Conservation (phyloP, 2,329 filamentous ascomycete species). For the Arachnomyces sp. region DNA sequence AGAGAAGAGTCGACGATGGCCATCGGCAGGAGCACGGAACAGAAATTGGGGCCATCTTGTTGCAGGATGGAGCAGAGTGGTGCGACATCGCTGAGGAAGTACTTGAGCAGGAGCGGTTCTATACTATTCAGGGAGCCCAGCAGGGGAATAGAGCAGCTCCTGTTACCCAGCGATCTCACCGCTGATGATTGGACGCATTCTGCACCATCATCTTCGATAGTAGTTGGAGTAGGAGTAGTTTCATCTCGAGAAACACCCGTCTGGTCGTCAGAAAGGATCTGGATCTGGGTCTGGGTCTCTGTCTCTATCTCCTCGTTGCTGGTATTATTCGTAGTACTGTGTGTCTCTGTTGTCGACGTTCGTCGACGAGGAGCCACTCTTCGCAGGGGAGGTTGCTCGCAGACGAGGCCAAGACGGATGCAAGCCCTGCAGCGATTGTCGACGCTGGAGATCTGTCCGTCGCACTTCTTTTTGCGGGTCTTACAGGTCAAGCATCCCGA, state of each 20-base stretch:
- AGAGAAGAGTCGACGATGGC: constrained; percentile 12
- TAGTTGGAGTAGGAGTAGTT: too few species aligned
- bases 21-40: constrained; percentile 8
- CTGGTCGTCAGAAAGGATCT: too few species aligned
- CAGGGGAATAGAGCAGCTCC: too few species aligned
- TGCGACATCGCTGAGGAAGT: constrained; percentile 7
- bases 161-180: neutral
- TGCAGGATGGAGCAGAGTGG: constrained; percentile 10
- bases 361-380: constrained; percentile 1
- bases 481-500: constrained; percentile 14
- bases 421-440: constrained; percentile 4
- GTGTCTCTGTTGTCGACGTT: too few species aligned
- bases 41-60: constrained; percentile 6
- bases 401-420: constrained; percentile 7
- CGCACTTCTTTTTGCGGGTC: constrained; percentile 12
- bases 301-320: too few species aligned
- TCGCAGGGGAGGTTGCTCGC: constrained; percentile 7
- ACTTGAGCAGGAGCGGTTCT: constrained; percentile 9
- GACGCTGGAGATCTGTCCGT: constrained; percentile 6
- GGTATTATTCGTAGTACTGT: too few species aligned
- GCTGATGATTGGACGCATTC: constrained; percentile 1
- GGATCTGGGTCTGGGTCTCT: too few species aligned
- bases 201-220: constrained; percentile 3
- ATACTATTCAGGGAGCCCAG: too few species aligned
- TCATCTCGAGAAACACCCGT: too few species aligned